Conservation (phyloP, 768 basidiomycete genomes). For the Lentinula sp. region DNA sequence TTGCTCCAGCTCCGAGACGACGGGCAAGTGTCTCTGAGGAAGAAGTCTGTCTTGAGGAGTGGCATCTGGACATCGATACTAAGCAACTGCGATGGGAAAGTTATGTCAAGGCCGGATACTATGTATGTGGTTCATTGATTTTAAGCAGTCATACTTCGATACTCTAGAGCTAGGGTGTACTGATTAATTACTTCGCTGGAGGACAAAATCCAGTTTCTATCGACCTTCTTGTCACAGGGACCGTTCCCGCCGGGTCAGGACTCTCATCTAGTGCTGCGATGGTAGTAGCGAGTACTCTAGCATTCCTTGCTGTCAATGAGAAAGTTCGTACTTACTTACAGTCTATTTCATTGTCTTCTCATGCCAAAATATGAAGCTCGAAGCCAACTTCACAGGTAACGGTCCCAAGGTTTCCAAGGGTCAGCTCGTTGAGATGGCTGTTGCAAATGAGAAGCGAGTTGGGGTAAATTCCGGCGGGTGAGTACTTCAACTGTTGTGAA, state of each 20-base stretch:
- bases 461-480: conserved; percentile 83
- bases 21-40: conserved; percentile 23
- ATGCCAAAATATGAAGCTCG: conserved; percentile 14
- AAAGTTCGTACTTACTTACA: conserved; percentile 33
- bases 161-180: conserved; percentile 41
- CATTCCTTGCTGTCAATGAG: conserved; percentile 73
- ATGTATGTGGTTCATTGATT: conserved; percentile 39
- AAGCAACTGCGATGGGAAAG: conserved; percentile 76
- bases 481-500: conserved; percentile 12
- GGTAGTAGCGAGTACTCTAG: conserved; percentile 81
- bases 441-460: conserved; percentile 82
- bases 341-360: background rate
- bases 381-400: conserved; percentile 9
- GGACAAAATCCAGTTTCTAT: conserved; percentile 43
- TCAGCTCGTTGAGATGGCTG: conserved; percentile 69
- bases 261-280: conserved; percentile 86
- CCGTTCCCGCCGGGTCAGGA: conserved; percentile 83
- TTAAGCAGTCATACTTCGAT: conserved; percentile 45
- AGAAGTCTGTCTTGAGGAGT: conserved; percentile 40
- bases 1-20: conserved; percentile 42
- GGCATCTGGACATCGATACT: conserved; percentile 75
- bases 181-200: conserved; percentile 10
- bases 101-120: conserved; percentile 84
- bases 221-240: conserved; percentile 74
- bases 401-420: conserved; percentile 47